Percentiles rank a stretch among this genome's conserved stretches.
Conservation (phyloP, 2,329 filamentous ascomycete genomes). For the Stenocarpella maydis region DNA sequence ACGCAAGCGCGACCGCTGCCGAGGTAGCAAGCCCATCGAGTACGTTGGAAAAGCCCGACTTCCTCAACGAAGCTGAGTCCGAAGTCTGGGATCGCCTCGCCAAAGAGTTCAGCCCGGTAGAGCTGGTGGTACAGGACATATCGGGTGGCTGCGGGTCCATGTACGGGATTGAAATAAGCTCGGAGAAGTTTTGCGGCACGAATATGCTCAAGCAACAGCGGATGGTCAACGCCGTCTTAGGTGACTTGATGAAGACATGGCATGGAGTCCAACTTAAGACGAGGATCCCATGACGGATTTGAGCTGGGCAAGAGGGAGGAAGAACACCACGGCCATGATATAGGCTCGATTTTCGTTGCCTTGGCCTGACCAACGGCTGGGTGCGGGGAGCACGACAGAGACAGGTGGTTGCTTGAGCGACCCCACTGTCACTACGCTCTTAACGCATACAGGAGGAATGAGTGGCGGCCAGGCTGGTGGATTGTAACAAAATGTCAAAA, state of each 20-base stretch:
- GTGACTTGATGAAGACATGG: constrained; percentile 81
- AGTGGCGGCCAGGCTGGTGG: not conserved
- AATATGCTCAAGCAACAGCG: constrained; percentile 83
- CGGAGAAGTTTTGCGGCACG: constrained; percentile 73
- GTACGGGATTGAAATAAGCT: constrained; percentile 84
- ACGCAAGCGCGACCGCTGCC: constrained; percentile 42
- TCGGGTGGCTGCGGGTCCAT: constrained; percentile 87
- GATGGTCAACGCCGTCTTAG: constrained; percentile 78
- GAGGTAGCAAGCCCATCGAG: constrained; percentile 32
- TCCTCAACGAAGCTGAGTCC: constrained; percentile 64
- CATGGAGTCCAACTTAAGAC: constrained; percentile 85
- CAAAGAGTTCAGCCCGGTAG: constrained; percentile 58
- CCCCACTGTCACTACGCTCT: not conserved
- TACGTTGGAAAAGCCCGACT: constrained; percentile 54
- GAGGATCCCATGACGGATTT: constrained; percentile 54
- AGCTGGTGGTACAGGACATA: constrained; percentile 76
- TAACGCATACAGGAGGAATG: not conserved
- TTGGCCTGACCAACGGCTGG: not conserved
- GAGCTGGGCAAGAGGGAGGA: too few species aligned
- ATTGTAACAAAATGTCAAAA: not conserved
- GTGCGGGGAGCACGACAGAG: not conserved
- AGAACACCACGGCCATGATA: not conserved
- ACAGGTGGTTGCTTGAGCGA: not conserved
- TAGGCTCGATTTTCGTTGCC: too few species aligned
- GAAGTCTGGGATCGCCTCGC: constrained; percentile 64